These are phyloP conservation scores for Solanum aculeatissimum DNA, from an alignment of 305 asterid species.

Conservation along the genomic window DNA sequence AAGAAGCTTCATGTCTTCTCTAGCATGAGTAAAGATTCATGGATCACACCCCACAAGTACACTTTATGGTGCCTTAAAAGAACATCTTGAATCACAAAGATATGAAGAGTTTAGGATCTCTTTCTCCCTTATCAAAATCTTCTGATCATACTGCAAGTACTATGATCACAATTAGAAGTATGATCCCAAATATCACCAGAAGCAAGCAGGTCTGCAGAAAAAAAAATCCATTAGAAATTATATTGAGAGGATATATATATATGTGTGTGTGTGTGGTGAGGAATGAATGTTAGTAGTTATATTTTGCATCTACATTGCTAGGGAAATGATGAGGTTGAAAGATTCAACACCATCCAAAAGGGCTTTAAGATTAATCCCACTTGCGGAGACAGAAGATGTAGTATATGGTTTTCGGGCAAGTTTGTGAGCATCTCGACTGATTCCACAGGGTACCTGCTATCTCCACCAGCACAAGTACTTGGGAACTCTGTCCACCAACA, in stretches of 20 bases:
- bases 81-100: not conserved
- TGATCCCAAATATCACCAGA: constrained; percentile 70
- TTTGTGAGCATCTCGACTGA: not conserved
- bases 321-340: not conserved
- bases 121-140: not conserved
- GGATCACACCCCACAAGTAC: not conserved
- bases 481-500: not conserved
- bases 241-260: not conserved
- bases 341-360: not conserved
- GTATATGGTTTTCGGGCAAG: not conserved
- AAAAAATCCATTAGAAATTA: not conserved
- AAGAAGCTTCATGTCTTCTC: not conserved
- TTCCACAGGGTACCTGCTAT: not conserved
- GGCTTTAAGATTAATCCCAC: not conserved
- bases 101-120: not conserved
- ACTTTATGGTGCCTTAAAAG: not conserved
- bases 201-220: constrained; percentile 69
- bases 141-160: constrained; percentile 51
- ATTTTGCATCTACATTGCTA: not conserved
- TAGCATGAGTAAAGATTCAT: not conserved
- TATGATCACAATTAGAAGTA: constrained; percentile 64
- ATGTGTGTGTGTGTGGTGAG: not conserved
- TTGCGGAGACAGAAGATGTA: not conserved
- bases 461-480: not conserved
- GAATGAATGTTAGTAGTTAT: not conserved